Percentiles rank a stretch among this genome's conserved stretches.
These are phyloP conservation scores for Chloranthus sessilifolius DNA, from an alignment of 164 flowering plant genomes.

Conservation along the genomic window DNA sequence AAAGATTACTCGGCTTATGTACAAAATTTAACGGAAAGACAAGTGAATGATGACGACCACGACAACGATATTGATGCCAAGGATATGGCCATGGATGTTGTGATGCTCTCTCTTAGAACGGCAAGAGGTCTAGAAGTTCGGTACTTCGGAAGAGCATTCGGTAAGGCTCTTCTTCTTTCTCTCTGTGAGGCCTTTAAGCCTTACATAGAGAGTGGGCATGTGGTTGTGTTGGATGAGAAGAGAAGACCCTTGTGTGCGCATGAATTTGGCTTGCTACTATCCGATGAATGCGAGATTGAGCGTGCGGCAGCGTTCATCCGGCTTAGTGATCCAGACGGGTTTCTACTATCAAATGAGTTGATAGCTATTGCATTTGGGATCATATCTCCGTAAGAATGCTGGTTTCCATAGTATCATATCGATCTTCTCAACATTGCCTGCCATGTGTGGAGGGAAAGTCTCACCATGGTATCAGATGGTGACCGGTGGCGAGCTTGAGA, in stretches of 20 bases:
- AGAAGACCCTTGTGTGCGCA: conserved; percentile 33
- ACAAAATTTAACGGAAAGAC: conserved; percentile 48
- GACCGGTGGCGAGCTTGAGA: no score
- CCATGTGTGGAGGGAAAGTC: no score
- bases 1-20: conserved; percentile 59
- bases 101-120: conserved; percentile 87
- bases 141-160: conserved; percentile 55
- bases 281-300: conserved; percentile 18
- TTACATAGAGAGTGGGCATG: conserved; percentile 76
- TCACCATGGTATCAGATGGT: no score
- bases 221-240: conserved; percentile 55
- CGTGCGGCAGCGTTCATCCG: conserved; percentile 37
- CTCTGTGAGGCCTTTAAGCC: conserved; percentile 54
- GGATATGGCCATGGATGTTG: conserved; percentile 67
- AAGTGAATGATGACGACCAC: conserved; percentile 12
- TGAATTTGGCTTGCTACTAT: conserved; percentile 29
- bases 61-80: conserved; percentile 24
- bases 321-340: conserved; percentile 93
- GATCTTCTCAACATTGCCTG: no score
- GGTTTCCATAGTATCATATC: no score
- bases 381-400: conserved; percentile 61
- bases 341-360: conserved; percentile 88
- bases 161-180: conserved; percentile 33
- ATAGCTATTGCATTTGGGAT: conserved; percentile 71
- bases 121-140: conserved; percentile 64